Evolutionary conservation across 1,284 basidiomycete genomes (phyloP).

Genomic region (Sphaerobolus stellatus): DNA sequence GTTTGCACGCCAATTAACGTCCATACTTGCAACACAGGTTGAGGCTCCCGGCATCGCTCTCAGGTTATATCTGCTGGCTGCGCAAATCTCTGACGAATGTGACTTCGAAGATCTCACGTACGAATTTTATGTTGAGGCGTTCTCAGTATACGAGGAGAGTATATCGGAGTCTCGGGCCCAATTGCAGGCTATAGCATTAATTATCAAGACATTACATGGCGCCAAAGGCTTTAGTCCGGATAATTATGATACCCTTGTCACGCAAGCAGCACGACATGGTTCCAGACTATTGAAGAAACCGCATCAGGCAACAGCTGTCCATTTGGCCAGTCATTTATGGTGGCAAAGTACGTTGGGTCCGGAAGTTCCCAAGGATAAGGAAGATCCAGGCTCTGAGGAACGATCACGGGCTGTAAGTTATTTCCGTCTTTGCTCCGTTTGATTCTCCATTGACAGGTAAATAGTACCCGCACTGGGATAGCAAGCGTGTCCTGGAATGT

Average conservation of each 20-base stretch:
- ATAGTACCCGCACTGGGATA: conserved; percentile 86
- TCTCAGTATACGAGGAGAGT: conserved; percentile 93
- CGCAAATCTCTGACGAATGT: conserved; percentile 89
- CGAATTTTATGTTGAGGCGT: conserved; percentile 94
- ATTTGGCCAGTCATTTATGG: conserved; percentile 92
- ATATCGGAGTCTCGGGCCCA: conserved; percentile 92
- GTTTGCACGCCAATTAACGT: conserved; percentile 88
- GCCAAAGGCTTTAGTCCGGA: conserved; percentile 85
- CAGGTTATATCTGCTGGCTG: conserved; percentile 89
- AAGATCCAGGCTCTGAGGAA: conserved; percentile 46
- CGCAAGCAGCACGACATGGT: conserved; percentile 92
- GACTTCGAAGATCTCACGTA: conserved; percentile 93
- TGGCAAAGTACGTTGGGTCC: conserved; percentile 72
- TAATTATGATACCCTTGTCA: conserved; percentile 94
- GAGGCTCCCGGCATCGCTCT: conserved; percentile 88
- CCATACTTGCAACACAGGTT: conserved; percentile 86
- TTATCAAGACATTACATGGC: conserved; percentile 84
- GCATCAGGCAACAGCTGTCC: conserved; percentile 92
- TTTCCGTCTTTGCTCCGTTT: background rate
- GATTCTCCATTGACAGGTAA: conserved; percentile 14
- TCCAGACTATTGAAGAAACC: conserved; percentile 94
- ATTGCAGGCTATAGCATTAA: conserved; percentile 88
- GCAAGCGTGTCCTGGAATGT: conserved; percentile 93
- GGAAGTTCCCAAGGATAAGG: conserved; percentile 42
- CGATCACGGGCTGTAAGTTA: conserved; percentile 57